Base-by-base conservation (phyloP, 345 rosid genomes). In the Microthlaspi erraticum region DNA sequence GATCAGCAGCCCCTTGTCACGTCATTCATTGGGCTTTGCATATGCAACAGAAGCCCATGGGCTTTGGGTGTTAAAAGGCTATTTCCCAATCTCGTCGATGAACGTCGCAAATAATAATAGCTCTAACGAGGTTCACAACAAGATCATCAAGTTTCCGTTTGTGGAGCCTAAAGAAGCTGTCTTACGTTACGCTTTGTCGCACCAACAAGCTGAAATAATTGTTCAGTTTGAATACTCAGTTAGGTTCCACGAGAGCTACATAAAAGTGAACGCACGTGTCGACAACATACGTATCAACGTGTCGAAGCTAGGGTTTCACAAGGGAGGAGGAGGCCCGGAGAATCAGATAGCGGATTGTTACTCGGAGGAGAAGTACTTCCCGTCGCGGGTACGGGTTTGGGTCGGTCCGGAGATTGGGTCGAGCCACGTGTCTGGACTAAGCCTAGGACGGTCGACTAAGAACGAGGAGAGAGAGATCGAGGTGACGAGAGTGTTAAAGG, bases 331-430 rank as follows among this genome's bases (percentile, higher is more conserved):
- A 1, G 75, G 44, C 3, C 81, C 68, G 36, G 84, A 79, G 42
- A 72, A 49, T 9, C 67, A 79, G 11, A 66, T 73, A 39, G 77
- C 54, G 0, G 72, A 73, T 20, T 66, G 72, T 63, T 70, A 51
- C 72, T 57, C 69, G 9, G 83, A 82, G 6, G 97, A 88, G 66
- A 83, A 72, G 64, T 87, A 90, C 64, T 83, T 85, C 23, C 93
- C 88, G 1, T 81, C 90, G 1, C 78, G 90, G 75, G 84, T 79
- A 12, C 70, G 85, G 43, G 78, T 81, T n/a, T 93, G 90, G 97
- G 83, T 87, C 16, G 98, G 95, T 39, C 98, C 95, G 0, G 93
- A 93, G 62, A 77, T 85, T 4, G 98, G 98, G 14, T 84, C 95
- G 2, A 85, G 86, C 6, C 86, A 87, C 20, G 89, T 92, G 17